phyloP scores from a whole-genome alignment of 179 eudicot species.

The Spinacia oleracea region DNA sequence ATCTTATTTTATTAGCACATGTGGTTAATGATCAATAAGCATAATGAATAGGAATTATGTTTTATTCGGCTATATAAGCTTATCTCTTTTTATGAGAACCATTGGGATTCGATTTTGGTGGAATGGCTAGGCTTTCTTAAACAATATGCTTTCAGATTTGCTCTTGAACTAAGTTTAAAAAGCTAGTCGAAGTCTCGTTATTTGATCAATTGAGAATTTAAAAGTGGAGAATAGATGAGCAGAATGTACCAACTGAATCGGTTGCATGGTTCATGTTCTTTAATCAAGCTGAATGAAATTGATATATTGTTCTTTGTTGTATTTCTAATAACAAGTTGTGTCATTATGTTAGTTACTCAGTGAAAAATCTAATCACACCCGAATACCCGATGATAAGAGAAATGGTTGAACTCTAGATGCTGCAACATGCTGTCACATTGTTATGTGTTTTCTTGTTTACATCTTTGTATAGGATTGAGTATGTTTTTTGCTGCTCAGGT shows the following conservation, averaged over 20 bases:
- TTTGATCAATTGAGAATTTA: too few relatives aligned
- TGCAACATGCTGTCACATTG: background rate
- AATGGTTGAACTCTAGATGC: background rate
- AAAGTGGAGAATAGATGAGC: too few relatives aligned
- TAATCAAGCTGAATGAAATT: background rate
- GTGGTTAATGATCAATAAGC: too few relatives aligned
- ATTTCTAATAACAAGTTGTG: too few relatives aligned
- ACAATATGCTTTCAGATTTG: background rate
- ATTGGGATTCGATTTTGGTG: too few relatives aligned
- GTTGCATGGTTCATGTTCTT: background rate
- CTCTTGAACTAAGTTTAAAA: background rate
- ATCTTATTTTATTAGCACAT: background rate
- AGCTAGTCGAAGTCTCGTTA: background rate
- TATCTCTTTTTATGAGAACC: too few relatives aligned
- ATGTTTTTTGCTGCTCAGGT: background rate
- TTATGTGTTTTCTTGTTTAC: background rate
- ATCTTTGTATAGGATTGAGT: background rate
- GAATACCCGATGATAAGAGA: background rate
- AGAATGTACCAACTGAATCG: background rate
- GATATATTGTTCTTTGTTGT: background rate
- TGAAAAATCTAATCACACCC: background rate
- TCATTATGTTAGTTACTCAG: background rate
- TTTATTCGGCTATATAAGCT: background rate
- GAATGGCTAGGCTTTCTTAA: background rate
- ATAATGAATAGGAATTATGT: background rate